Evolutionary conservation across 2,329 filamentous ascomycete genomes (phyloP).

Genomic region (Penicillium sp.): DNA sequence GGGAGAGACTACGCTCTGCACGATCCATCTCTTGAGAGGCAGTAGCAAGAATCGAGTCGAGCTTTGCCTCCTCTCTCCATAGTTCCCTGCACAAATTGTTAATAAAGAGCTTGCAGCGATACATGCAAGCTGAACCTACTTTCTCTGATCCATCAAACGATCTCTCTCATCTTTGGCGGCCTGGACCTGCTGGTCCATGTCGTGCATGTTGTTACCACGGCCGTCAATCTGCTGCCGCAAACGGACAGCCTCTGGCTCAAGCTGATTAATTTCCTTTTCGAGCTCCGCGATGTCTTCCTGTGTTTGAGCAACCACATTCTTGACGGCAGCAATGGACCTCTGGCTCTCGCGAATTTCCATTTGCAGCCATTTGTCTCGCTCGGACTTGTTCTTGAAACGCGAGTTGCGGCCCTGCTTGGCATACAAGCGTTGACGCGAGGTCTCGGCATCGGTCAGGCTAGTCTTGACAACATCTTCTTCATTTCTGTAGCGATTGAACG

Average conservation of each 20-base stretch:
- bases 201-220: slow-evolving; percentile 67
- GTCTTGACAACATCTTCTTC: slow-evolving; percentile 67
- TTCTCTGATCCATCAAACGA: slow-evolving; percentile 76
- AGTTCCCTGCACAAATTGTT: slow-evolving; percentile 49
- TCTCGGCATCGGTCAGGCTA: slow-evolving; percentile 70
- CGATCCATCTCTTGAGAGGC: slow-evolving; percentile 70
- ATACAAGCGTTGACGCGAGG: slow-evolving; percentile 70
- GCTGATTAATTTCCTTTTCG: slow-evolving; percentile 62
- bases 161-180: slow-evolving; percentile 73
- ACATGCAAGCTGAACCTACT: slow-evolving; percentile 41
- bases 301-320: slow-evolving; percentile 76
- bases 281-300: slow-evolving; percentile 74
- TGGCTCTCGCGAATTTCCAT: slow-evolving; percentile 77
- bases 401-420: slow-evolving; percentile 87
- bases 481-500: slow-evolving; percentile 67
- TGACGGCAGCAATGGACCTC: slow-evolving; percentile 68
- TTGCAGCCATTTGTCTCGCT: slow-evolving; percentile 78
- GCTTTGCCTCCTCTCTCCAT: slow-evolving; percentile 81
- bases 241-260: slow-evolving; percentile 67
- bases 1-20: slow-evolving; percentile 70
- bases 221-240: slow-evolving; percentile 70
- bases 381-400: slow-evolving; percentile 79
- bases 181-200: slow-evolving; percentile 67
- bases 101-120: not conserved
- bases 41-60: slow-evolving; percentile 70